Base-by-base conservation (phyloP, 352 stramenopile genomes). In the Globisporangium nodosum region DNA sequence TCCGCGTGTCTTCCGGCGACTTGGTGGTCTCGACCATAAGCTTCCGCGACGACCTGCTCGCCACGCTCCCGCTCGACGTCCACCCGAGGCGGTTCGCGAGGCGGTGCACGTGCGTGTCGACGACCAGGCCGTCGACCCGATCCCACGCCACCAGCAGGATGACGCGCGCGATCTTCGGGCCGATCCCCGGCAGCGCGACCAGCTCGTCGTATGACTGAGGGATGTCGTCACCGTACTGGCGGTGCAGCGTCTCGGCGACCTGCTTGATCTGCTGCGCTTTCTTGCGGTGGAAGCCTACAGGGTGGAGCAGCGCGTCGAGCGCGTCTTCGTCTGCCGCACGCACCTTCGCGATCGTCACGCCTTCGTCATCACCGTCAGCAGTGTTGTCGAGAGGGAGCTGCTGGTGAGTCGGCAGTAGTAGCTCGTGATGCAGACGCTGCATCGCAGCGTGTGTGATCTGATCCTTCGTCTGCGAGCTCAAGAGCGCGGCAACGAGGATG, bases 401-500 rank as follows among this genome's bases (percentile, higher is more conserved):
- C 24, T 27, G 24, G 24, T 27, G 24, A 27, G 24, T 27, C 24
- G 24, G 16, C 39, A 54, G 66, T 78, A 71, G 20, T 51, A 16
- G 56, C 85, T 82, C 65, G 78, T 85, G 69, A 46, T 82, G 76
- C 45, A 94, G 68, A 18, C 87, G 69, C 35, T 61, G 64, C 84
- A 94, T 85, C 40, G 78, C 87, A 52, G 80, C 82, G 20, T 81
- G 78, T 35, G 85, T 92, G 18, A 98, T 78, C 1, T 89, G 89
- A 73, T 99, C 96, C 68, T 98, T 98, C 0, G 96, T 99, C 71
- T 99, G 96, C 65, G 83, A 97, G 50, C 88, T 98, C 46, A 99
- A 75, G 94, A 99, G 98, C 13, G 98, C 84, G n/a, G 92, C 83
- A 30, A 98, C 90, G 9, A 99, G 71, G 42, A 96, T 84, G 69